Evolutionary conservation across 2,329 filamentous ascomycete genomes (phyloP), one percentile per base, ranked within the genome.

Genomic region (Bertia moriformis): DNA sequence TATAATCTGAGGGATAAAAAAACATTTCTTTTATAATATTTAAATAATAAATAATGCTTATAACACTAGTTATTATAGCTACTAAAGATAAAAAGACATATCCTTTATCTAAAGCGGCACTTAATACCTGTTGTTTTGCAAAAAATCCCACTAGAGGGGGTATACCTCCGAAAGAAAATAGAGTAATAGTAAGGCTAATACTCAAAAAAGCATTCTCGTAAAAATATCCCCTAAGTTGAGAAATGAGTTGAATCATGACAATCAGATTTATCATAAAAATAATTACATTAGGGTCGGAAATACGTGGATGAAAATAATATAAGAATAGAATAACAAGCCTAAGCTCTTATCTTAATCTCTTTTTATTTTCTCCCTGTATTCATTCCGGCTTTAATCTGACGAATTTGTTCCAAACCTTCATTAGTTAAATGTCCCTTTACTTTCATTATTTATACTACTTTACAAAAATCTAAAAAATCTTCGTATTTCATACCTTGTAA

Each of bases 1-100:
- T 37, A 29, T 48, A 41, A 22, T 38, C 43, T 36, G 44, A 36
- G 37, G 40, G 19, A 44, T 27, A 5, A 15, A 39, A 39, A 24
- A 20, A 39, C 17, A 29, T 42, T 27, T 18, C n/a, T 38, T 30
- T 38, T 19, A 35, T 39, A 27, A 27, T 39, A 35, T 20, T 37
- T n/a, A 15, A 15, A 41, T 42, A 29, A 18, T 29, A 41, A 19
- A 22, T 22, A 19, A 19, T 12, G 18, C 22, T 15, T 41, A 29
- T 29, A 19, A 41, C 18, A 18, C 15, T 41, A 14, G 14, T 19
- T 29, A 14, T 30, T 37, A 18, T 22, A 37, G 33, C 15, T 29
- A 41, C 10, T 24, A 41, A 19, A 38, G 22, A 32, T 33, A 41
- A 22, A 30, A 22, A 3, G 37, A 39, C 36, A 42, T 12, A 17